A percentile compares a stretch with the other conserved stretches of the same genome.
Evolutionary conservation across 2,329 filamentous ascomycete genomes (phyloP).

Genomic region (Penicillium concentricum): DNA sequence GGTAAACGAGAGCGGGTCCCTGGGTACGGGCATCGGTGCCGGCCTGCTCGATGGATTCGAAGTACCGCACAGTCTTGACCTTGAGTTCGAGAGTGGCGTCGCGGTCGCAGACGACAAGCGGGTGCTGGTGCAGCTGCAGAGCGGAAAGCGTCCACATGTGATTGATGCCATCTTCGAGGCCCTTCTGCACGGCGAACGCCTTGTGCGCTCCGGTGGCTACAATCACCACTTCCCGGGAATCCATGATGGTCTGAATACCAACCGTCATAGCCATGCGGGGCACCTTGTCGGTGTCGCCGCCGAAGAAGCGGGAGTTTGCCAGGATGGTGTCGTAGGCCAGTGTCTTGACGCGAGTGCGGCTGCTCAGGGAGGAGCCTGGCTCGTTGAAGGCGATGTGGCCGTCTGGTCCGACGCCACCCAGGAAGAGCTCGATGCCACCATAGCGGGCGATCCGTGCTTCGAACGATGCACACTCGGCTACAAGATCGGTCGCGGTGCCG

Average conservation of each 20-base stretch:
- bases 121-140: conserved; percentile 76
- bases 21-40: conserved; percentile 50
- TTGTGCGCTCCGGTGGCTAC: conserved; percentile 82
- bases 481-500: conserved; percentile 73
- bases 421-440: conserved; percentile 81
- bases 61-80: conserved; percentile 73
- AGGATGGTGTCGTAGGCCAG: conserved; percentile 83
- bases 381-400: conserved; percentile 92
- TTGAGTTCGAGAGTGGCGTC: conserved; percentile 72
- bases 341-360: conserved; percentile 80
- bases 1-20: conserved; percentile 44
- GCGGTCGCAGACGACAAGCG: conserved; percentile 80
- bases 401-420: conserved; percentile 81
- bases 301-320: conserved; percentile 83
- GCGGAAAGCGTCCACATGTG: conserved; percentile 89
- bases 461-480: conserved; percentile 74
- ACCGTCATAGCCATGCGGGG: conserved; percentile 82
- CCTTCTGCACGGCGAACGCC: conserved; percentile 73
- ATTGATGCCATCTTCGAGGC: conserved; percentile 77
- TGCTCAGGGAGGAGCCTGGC: conserved; percentile 74
- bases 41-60: conserved; percentile 69
- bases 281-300: conserved; percentile 69
- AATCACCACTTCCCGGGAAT: conserved; percentile 77
- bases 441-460: conserved; percentile 72
- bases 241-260: conserved; percentile 78